Conservation (phyloP, 768 basidiomycete genomes). For the Tremella fuciformis region DNA sequence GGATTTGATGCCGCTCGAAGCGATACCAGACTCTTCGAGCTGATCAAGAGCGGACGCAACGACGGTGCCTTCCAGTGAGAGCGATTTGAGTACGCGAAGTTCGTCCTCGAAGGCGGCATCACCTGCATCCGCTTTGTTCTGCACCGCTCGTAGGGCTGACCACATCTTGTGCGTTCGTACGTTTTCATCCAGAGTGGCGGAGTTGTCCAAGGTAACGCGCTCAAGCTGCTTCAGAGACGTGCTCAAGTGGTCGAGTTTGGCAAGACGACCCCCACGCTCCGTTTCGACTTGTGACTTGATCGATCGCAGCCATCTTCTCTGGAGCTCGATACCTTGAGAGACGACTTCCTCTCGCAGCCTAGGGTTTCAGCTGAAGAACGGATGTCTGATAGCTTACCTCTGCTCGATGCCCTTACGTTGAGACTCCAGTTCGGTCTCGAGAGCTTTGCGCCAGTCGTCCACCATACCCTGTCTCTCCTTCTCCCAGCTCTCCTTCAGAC, state of each 20-base stretch:
- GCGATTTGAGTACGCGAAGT: constrained; percentile 68
- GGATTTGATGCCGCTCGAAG: constrained; percentile 65
- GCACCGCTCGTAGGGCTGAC: constrained; percentile 82
- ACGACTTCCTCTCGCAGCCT: constrained; percentile 92
- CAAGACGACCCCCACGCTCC: constrained; percentile 90
- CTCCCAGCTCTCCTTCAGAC: constrained; percentile 75
- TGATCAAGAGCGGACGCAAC: constrained; percentile 58
- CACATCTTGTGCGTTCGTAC: constrained; percentile 86
- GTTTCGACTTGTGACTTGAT: constrained; percentile 94
- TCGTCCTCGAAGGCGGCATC: constrained; percentile 82
- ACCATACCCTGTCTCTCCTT: constrained; percentile 71
- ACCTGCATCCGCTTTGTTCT: constrained; percentile 63
- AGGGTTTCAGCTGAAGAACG: constrained; percentile 8
- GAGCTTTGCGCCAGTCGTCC: constrained; percentile 76
- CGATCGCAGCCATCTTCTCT: constrained; percentile 92
- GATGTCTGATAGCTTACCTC: constrained; percentile 58
- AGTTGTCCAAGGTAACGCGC: constrained; percentile 86
- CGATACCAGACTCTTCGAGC: constrained; percentile 49
- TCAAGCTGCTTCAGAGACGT: constrained; percentile 86
- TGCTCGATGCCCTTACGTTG: constrained; percentile 94
- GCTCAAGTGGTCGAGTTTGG: constrained; percentile 90
- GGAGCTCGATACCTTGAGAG: constrained; percentile 94
- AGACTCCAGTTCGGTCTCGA: constrained; percentile 76
- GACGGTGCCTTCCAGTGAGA: constrained; percentile 50
- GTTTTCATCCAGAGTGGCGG: constrained; percentile 85